Evolutionary conservation across 257 asterid species (phyloP).

Genomic region (Fraxinus anomala): DNA sequence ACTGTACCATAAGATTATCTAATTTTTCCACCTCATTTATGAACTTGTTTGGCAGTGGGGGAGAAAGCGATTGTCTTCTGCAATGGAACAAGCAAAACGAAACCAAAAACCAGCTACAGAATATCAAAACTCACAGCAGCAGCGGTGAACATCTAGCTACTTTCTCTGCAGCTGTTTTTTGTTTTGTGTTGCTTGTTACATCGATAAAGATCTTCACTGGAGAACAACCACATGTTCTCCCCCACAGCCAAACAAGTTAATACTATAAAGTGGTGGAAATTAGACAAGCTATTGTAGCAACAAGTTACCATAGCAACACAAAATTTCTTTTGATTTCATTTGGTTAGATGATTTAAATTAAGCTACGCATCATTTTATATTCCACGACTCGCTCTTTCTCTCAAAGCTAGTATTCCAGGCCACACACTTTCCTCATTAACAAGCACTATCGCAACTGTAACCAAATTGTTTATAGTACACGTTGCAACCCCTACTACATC

Average conservation of each 20-base stretch:
- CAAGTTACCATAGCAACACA: not conserved
- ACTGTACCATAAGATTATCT: not conserved
- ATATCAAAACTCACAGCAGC: no score
- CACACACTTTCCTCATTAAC: not conserved
- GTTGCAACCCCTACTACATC: not conserved
- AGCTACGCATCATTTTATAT: not conserved
- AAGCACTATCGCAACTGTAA: not conserved
- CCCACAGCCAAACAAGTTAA: slow-evolving; percentile 11
- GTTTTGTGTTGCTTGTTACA: not conserved
- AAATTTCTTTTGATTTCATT: not conserved
- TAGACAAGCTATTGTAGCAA: not conserved
- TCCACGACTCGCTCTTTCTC: not conserved
- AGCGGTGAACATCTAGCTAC: no score
- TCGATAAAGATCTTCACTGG: not conserved
- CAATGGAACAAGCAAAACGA: not conserved
- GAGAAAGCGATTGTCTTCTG: not conserved
- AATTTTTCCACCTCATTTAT: not conserved
- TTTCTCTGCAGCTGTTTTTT: not conserved
- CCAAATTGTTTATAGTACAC: not conserved
- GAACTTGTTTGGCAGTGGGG: slow-evolving; percentile 8
- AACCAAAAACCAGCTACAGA: not conserved
- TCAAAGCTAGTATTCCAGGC: not conserved
- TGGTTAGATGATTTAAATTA: not conserved
- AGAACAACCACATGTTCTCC: not conserved
- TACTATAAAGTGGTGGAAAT: not conserved